A percentile compares a stretch with the other conserved stretches of the same genome.
Evolutionary conservation across 495 filamentous ascomycete genomes (phyloP).

Genomic region (Rhypophila decipiens): DNA sequence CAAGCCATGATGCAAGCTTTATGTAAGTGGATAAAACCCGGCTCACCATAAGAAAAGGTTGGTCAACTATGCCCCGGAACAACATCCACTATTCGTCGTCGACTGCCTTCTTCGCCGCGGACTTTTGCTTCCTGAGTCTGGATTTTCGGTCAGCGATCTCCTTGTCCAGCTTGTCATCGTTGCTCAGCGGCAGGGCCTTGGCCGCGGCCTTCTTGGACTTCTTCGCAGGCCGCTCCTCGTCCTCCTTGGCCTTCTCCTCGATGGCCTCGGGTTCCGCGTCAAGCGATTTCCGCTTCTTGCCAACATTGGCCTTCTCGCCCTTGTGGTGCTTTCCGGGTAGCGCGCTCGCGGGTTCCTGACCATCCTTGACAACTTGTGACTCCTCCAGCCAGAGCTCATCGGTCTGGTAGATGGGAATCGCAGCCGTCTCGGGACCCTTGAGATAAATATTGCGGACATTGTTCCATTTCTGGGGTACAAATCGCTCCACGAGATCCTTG

Average conservation of each 20-base stretch:
- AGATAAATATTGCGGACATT: constrained; percentile 78
- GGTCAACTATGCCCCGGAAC: no score
- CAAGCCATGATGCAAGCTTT: constrained; percentile 11
- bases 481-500: constrained; percentile 62
- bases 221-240: constrained; percentile 42
- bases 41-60: no score
- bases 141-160: constrained; percentile 55
- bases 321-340: constrained; percentile 30
- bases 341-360: constrained; percentile 42
- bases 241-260: constrained; percentile 30
- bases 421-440: constrained; percentile 79
- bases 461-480: constrained; percentile 75
- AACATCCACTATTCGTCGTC: no score
- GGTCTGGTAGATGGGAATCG: constrained; percentile 87
- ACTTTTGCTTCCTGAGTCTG: constrained; percentile 51
- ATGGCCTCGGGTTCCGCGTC: constrained; percentile 32
- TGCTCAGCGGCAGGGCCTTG: constrained; percentile 30
- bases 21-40: background rate
- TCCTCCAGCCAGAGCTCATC: constrained; percentile 85
- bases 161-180: constrained; percentile 53
- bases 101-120: constrained; percentile 46
- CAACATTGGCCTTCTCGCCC: constrained; percentile 49
- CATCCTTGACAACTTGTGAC: constrained; percentile 63
- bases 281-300: constrained; percentile 60
- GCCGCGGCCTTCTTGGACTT: constrained; percentile 39